Conservation (phyloP, 306 rosid species). For the Cucumis melo region DNA sequence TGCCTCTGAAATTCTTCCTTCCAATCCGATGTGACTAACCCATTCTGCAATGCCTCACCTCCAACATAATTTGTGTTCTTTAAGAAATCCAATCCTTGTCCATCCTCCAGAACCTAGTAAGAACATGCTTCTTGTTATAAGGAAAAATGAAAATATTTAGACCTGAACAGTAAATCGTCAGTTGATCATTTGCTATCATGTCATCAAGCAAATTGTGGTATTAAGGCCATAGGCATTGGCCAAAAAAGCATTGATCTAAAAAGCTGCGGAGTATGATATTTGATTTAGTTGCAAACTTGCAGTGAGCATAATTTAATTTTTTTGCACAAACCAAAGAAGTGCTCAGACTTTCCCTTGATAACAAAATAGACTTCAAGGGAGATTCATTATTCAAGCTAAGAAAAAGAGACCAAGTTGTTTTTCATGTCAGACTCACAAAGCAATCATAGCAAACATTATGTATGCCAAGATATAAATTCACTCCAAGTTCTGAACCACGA, state of each 20-base stretch:
- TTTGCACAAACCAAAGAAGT: neutral
- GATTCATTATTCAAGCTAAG: neutral
- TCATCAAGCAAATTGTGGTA: neutral
- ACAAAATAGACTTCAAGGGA: neutral
- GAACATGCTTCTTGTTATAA: slow-evolving; percentile 3
- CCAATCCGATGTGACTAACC: slow-evolving; percentile 55
- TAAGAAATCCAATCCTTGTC: slow-evolving; percentile 12
- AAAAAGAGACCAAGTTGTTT: neutral
- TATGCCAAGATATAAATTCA: neutral
- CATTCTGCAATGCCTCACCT: slow-evolving; percentile 45
- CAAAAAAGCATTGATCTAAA: neutral
- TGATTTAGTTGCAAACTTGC: neutral
- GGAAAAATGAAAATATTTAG: neutral
- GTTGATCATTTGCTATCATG: neutral
- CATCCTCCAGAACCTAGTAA: slow-evolving; percentile 39
- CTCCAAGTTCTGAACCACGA: neutral
- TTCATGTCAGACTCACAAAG: neutral
- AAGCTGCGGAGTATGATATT: neutral
- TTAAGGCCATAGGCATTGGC: neutral
- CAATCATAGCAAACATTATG: neutral
- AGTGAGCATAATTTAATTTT: neutral
- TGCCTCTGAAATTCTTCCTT: slow-evolving; percentile 64
- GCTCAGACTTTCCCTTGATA: neutral
- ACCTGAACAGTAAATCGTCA: neutral
- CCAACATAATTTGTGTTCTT: slow-evolving; percentile 47